Base-by-base conservation (phyloP, 768 basidiomycete genomes). In the Leccinum subtestaceum region DNA sequence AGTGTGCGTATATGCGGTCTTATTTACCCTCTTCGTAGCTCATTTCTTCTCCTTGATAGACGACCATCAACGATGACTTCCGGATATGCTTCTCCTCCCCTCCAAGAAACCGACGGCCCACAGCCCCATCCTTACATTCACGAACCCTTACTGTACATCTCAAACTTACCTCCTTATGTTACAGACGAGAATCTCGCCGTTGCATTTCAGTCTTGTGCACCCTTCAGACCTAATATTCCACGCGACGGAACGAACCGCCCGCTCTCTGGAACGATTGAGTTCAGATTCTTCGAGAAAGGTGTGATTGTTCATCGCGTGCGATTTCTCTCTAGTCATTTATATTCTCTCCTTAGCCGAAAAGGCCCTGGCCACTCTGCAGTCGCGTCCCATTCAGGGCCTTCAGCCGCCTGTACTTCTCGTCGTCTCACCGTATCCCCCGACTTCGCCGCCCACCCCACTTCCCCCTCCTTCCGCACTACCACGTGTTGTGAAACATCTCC, bases 401-500 rank as follows among this genome's bases (percentile, higher is more conserved):
- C 74, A 78, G 19, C 85, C 88, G 2, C 77, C 84, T 3, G 84
- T 86, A 2, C 74, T 77, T 55, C 78, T 94, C 50, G 80, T 86
- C 21, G 79, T 95, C 47, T 93, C 93, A 2, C 91, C 93, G 2
- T 94, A 90, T 70, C 90, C 91, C 2, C 88, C 89, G 4, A 90
- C 91, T 2, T 84, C 77, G 47, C 88, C 89, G 3, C 87, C 91
- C 5, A 86, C 87, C 3, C 80, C 86, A 0, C 78, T 92, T 17
- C 89, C 92, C 1, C 84, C 88, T 2, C 89, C 91, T 0, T 84
- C 81, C 27, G 92, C 93, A 10, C 76, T 82, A 19, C 90, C 93
- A 2, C 85, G 93, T 36, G 79, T 95, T 40, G 83, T 96, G 63
- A 95, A 94, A 72, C 89, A 93, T 61, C 84, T 96, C 17, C 91